Evolutionary conservation across 2,329 filamentous ascomycete genomes (phyloP).

Genomic region (Xylariaceae sp.): DNA sequence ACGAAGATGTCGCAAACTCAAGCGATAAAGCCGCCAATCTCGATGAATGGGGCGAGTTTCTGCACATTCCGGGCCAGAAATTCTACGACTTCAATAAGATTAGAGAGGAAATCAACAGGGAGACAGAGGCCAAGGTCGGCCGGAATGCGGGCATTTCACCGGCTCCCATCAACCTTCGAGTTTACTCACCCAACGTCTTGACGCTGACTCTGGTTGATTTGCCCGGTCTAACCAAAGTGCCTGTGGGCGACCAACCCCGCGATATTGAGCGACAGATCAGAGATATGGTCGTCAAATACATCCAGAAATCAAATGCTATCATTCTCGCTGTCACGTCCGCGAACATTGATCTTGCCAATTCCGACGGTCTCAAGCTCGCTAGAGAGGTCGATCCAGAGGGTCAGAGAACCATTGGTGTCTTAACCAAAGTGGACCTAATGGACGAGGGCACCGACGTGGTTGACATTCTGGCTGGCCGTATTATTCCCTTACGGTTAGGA

Average conservation of each 20-base stretch:
- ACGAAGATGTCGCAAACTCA: constrained; percentile 58
- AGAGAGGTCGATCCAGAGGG: constrained; percentile 96
- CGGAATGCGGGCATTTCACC: constrained; percentile 95
- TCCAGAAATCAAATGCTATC: constrained; percentile 96
- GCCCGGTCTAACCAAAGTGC: constrained; percentile 93
- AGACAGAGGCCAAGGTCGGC: constrained; percentile 95
- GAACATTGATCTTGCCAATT: constrained; percentile 98
- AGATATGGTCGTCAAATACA: constrained; percentile 98
- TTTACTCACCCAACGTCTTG: constrained; percentile 97
- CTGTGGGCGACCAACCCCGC: constrained; percentile 90
- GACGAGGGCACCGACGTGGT: constrained; percentile 97
- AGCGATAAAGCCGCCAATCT: constrained; percentile 83
- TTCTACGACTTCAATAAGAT: constrained; percentile 99
- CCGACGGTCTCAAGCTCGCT: constrained; percentile 91
- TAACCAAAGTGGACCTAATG: constrained; percentile 99
- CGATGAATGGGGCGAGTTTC: constrained; percentile 98
- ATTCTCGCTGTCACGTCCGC: constrained; percentile 93
- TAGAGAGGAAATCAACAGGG: constrained; percentile 90
- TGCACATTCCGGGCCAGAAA: constrained; percentile 95
- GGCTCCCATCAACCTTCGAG: constrained; percentile 92
- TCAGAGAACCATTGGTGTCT: constrained; percentile 94
- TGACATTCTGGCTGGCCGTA: constrained; percentile 93
- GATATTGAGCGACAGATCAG: constrained; percentile 96
- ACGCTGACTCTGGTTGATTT: constrained; percentile 95
- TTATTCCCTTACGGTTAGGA: constrained; percentile 89